Percentiles rank a stretch among this genome's conserved stretches.
Conservation (phyloP, 2,329 filamentous ascomycete genomes). For the Aureobasidium namibiae region DNA sequence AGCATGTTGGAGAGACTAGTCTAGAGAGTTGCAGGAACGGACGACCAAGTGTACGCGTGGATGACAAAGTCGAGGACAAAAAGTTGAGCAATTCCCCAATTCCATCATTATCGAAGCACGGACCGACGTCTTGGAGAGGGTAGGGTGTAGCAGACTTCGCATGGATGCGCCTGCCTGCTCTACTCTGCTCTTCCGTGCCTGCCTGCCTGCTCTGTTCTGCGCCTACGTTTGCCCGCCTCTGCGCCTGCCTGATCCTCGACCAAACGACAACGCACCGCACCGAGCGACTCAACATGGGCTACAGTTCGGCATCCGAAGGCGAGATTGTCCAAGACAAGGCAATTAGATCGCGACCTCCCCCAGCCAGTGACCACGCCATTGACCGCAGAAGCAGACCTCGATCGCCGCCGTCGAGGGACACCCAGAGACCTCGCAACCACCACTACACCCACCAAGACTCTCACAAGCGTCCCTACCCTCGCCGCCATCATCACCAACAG, state of each 20-base stretch:
- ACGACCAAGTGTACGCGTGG: no score
- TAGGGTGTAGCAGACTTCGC: neutral
- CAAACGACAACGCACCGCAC: neutral
- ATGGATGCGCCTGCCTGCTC: neutral
- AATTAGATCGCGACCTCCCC: slow-evolving; percentile 62
- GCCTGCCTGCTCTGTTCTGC: neutral
- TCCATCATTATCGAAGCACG: neutral
- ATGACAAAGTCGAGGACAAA: neutral
- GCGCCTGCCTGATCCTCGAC: neutral
- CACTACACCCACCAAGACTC: slow-evolving; percentile 34
- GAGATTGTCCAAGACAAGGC: slow-evolving; percentile 85
- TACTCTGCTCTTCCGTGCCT: no score
- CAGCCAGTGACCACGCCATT: slow-evolving; percentile 73
- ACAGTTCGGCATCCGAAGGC: slow-evolving; percentile 66
- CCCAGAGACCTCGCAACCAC: slow-evolving; percentile 39
- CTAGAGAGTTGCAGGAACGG: neutral
- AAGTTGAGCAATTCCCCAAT: neutral
- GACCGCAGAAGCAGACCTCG: slow-evolving; percentile 78
- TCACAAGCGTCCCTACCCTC: slow-evolving; percentile 22
- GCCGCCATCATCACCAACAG: slow-evolving; percentile 52
- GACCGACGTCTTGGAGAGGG: neutral
- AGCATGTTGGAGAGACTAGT: neutral
- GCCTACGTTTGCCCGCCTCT: neutral
- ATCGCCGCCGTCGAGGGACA: slow-evolving; percentile 25
- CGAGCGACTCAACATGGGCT: slow-evolving; percentile 30